Evolutionary conservation across 176 grass and related monocot genomes (phyloP), one percentile per base, ranked within the genome.

Genomic region (Leersia perrieri): DNA sequence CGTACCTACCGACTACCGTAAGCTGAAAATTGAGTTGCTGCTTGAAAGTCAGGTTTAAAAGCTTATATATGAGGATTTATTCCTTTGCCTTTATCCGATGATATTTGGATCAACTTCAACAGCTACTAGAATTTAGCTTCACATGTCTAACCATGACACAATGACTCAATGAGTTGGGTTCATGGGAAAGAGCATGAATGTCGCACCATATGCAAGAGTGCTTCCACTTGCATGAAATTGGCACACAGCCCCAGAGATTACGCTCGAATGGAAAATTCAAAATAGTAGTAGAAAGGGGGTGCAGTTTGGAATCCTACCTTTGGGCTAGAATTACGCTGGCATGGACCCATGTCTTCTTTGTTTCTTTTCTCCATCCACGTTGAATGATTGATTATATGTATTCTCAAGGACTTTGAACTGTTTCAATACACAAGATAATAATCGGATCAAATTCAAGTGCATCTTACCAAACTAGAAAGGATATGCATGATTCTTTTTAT

Each of bases 251-350:
- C 31, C 30, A 74, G 13, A 66, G 22, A 60, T 35, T 30, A 84
- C 84, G 23, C 35, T 47, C 36, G 4, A 45, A 79, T 39, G 13
- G 5, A 60, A 87, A 66, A n/a, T n/a, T 47, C 58, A 53, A 66
- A 68, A 45, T 12, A 16, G 9, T 60, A 53, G 30, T 68, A 9
- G 68, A 34, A 78, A 41, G 4, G 40, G 8, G 76, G 0, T 18
- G 75, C 28, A 60, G 63, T 35, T 79, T 20, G 35, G 23, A 69
- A 75, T 22, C 64, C 57, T 38, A 87, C 88, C 88, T 90, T 89
- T 30, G 88, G 73, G 60, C 30, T 82, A 66, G 88, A 82, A 47
- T 86, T 90, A 36, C 3, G 38, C 29, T 76, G 73, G 66, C 66
- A 82, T 67, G 76, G 36, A 40, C 73, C 60, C 88, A 73, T 73